These are phyloP conservation scores for Apiospora pterosperma DNA, from an alignment of 2,329 filamentous ascomycete species.

Conservation along the genomic window DNA sequence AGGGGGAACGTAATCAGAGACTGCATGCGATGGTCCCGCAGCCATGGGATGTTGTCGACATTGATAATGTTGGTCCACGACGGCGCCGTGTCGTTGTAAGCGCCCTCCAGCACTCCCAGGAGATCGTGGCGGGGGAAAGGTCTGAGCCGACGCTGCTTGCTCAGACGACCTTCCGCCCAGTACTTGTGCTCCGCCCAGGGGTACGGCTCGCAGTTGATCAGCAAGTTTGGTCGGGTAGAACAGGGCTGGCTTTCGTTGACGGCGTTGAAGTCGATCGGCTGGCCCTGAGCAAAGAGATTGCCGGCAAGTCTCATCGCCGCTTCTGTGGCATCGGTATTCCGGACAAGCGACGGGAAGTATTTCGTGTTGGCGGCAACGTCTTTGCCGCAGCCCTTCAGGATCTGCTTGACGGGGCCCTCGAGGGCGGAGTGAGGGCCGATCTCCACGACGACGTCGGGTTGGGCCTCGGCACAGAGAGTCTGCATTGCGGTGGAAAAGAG, in stretches of 20 bases:
- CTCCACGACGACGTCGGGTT: slow-evolving; percentile 4
- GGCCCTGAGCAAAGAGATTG: slow-evolving; percentile 25
- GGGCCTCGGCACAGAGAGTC: background rate
- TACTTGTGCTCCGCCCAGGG: slow-evolving; percentile 3
- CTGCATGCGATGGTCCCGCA: slow-evolving; percentile 7
- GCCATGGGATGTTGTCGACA: slow-evolving; percentile 7
- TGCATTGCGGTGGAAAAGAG: slow-evolving; percentile 3
- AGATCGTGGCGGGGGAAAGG: slow-evolving; percentile 9
- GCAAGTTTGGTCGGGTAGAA: background rate
- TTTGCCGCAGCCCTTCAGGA: background rate
- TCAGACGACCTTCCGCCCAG: slow-evolving; percentile 5
- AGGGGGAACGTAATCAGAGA: slow-evolving; percentile 4
- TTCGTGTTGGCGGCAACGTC: background rate
- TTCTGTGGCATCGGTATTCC: slow-evolving; percentile 16
- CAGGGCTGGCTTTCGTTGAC: background rate
- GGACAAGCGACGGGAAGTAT: slow-evolving; percentile 24
- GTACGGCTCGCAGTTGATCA: background rate
- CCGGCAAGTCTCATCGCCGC: slow-evolving; percentile 22
- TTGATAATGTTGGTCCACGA: slow-evolving; percentile 5
- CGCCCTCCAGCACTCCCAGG: background rate
- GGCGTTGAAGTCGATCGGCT: slow-evolving; percentile 20
- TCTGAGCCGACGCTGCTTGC: slow-evolving; percentile 1
- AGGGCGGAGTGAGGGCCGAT: slow-evolving; percentile 5
- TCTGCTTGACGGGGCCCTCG: slow-evolving; percentile 5
- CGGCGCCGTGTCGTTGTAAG: background rate